Evolutionary conservation across 345 rosid genomes (phyloP).

Genomic region (Carallia pectinifolia): DNA sequence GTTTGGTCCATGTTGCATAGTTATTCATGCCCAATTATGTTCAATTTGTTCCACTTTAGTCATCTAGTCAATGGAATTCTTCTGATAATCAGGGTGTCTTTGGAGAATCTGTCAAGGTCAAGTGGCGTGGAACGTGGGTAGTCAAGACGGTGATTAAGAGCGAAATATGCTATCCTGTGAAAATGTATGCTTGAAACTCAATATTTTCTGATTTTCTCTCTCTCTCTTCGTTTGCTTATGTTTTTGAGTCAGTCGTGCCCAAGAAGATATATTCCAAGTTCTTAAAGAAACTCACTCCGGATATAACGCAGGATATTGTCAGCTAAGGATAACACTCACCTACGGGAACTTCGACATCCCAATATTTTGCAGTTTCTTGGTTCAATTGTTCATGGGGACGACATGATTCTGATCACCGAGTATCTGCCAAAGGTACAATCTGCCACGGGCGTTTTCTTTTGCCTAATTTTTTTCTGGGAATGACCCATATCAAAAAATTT

Average conservation of each 20-base stretch:
- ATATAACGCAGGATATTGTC: slow-evolving; percentile 46
- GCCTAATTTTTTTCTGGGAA: no score
- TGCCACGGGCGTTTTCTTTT: not conserved
- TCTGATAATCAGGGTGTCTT: slow-evolving; percentile 38
- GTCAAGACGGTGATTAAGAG: slow-evolving; percentile 53
- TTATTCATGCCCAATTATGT: not conserved
- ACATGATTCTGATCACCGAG: slow-evolving; percentile 55
- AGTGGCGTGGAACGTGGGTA: slow-evolving; percentile 71
- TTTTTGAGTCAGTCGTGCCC: not conserved
- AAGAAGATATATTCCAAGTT: slow-evolving; percentile 1
- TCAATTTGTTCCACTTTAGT: not conserved
- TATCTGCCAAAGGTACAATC: slow-evolving; percentile 46
- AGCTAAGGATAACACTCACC: slow-evolving; percentile 48
- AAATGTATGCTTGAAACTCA: slow-evolving; percentile 28
- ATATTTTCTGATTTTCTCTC: not conserved
- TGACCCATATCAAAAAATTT: not conserved
- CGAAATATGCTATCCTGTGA: slow-evolving; percentile 39
- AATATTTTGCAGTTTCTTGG: slow-evolving; percentile 67
- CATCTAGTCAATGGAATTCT: slow-evolving; percentile 4
- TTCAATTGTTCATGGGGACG: slow-evolving; percentile 54
- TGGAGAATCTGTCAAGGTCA: slow-evolving; percentile 54
- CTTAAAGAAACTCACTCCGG: not conserved
- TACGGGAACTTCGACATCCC: slow-evolving; percentile 64
- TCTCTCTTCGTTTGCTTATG: no score
- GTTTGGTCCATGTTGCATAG: not conserved